phyloP scores from a whole-genome alignment of 441 rosid species.

The Dalechampia spathulata region DNA sequence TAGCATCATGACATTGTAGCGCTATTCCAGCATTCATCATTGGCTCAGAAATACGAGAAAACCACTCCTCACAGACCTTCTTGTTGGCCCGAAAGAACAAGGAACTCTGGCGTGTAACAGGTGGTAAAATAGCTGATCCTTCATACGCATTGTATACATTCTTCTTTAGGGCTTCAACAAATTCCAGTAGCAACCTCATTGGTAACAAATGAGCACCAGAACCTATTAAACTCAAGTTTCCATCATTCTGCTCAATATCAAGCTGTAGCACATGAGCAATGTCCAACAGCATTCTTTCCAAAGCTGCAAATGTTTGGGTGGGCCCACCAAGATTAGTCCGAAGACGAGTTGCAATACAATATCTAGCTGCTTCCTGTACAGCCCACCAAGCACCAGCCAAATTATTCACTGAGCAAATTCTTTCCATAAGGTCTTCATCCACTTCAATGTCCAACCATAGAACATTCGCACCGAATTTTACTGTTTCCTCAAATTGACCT shows the following conservation, averaged over 20 bases:
- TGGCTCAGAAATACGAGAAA: constrained; percentile 97
- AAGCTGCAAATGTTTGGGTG: constrained; percentile 95
- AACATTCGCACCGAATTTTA: constrained; percentile 30
- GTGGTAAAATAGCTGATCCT: constrained; percentile 83
- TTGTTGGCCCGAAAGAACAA: constrained; percentile 89
- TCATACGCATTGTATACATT: constrained; percentile 95
- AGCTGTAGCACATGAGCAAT: constrained; percentile 80
- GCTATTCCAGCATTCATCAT: constrained; percentile 99
- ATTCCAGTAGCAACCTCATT: constrained; percentile 92
- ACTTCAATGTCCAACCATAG: constrained; percentile 53
- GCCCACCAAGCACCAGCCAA: constrained; percentile 99
- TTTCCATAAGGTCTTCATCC: constrained; percentile 69
- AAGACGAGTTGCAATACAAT: constrained; percentile 77
- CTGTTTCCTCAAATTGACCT: constrained; percentile 60
- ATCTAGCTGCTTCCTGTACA: constrained; percentile 95
- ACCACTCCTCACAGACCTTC: constrained; percentile 99
- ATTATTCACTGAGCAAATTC: constrained; percentile 66
- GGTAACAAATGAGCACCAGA: constrained; percentile 94
- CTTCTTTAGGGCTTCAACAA: constrained; percentile 94
- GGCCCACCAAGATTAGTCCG: constrained; percentile 99
- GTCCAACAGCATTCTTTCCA: constrained; percentile 97
- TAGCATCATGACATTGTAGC: constrained; percentile 84
- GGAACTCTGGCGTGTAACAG: constrained; percentile 70
- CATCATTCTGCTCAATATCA: constrained; percentile 78
- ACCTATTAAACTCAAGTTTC: constrained; percentile 66